Conservation (phyloP, 495 filamentous ascomycete species). For the Aspergillus funiculosus region DNA sequence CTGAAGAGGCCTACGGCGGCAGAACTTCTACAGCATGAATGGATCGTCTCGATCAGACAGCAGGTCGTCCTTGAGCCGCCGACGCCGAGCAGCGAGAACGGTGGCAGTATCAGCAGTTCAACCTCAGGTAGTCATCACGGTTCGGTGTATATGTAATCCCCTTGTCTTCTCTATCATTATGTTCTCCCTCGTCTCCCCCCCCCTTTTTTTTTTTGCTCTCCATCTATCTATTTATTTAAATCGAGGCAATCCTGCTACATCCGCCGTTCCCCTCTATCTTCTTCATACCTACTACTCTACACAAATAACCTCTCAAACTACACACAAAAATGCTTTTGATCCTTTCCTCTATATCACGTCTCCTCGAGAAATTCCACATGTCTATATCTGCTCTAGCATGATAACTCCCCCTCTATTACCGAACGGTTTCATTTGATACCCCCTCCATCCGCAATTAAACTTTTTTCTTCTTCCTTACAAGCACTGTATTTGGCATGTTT, state of each 20-base stretch:
- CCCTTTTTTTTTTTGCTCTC: background rate
- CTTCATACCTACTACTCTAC: no score
- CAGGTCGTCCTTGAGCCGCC: slow-evolving; percentile 53
- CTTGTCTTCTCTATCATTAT: slow-evolving; percentile 1
- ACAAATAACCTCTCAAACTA: no score
- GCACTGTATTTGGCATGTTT: background rate
- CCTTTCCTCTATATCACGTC: no score
- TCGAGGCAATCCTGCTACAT: no score
- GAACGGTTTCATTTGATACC: slow-evolving; percentile 19
- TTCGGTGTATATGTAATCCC: slow-evolving; percentile 28
- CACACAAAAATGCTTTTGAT: no score
- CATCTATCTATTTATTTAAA: no score
- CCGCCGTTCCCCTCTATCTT: no score
- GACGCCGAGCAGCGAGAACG: slow-evolving; percentile 41
- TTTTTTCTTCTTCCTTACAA: background rate
- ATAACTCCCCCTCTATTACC: background rate
- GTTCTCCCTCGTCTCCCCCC: background rate
- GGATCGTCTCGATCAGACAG: slow-evolving; percentile 69
- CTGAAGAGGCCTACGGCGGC: slow-evolving; percentile 71
- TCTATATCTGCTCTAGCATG: no score
- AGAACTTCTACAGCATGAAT: slow-evolving; percentile 91
- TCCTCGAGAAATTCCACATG: no score
- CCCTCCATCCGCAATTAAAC: background rate
- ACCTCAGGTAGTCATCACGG: slow-evolving; percentile 30
- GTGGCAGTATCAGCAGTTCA: slow-evolving; percentile 28